Evolutionary conservation across 2,329 filamentous ascomycete species (phyloP).

Genomic region (Fusarium miscanthi): DNA sequence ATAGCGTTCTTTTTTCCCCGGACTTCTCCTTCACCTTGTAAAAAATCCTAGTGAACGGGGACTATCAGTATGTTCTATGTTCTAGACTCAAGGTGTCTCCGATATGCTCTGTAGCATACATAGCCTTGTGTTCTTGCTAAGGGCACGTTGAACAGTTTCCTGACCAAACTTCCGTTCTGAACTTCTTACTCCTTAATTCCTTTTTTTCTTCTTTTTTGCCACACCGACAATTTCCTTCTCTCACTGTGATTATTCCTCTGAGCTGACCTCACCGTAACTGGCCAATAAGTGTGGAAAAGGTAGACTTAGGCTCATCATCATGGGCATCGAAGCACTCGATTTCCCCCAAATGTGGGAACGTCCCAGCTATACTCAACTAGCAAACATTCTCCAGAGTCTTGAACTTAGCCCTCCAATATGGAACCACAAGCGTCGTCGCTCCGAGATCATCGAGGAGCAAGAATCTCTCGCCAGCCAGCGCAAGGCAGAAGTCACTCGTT

Average conservation of each 20-base stretch:
- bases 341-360: slow-evolving; percentile 86
- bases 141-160: slow-evolving; percentile 3
- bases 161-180: slow-evolving; percentile 1
- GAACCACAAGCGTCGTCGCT: slow-evolving; percentile 60
- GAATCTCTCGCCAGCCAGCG: slow-evolving; percentile 55
- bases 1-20: slow-evolving; percentile 6
- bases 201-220: slow-evolving; percentile 12
- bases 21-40: slow-evolving; percentile 19
- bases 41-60: slow-evolving; percentile 8
- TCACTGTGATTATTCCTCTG: background rate
- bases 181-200: background rate
- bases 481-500: slow-evolving; percentile 68
- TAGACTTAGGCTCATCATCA: slow-evolving; percentile 17
- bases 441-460: slow-evolving; percentile 56
- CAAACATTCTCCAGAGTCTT: slow-evolving; percentile 74
- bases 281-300: background rate
- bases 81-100: slow-evolving; percentile 16
- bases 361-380: slow-evolving; percentile 72
- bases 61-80: slow-evolving; percentile 1
- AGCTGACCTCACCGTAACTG: background rate
- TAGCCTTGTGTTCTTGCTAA: slow-evolving; percentile 26
- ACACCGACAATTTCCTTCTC: slow-evolving; percentile 10
- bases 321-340: slow-evolving; percentile 60
- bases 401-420: slow-evolving; percentile 75
- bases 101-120: slow-evolving; percentile 24